Evolutionary conservation across 208 protist genomes (phyloP).

Genomic region (Tritrichomonas musculus): DNA sequence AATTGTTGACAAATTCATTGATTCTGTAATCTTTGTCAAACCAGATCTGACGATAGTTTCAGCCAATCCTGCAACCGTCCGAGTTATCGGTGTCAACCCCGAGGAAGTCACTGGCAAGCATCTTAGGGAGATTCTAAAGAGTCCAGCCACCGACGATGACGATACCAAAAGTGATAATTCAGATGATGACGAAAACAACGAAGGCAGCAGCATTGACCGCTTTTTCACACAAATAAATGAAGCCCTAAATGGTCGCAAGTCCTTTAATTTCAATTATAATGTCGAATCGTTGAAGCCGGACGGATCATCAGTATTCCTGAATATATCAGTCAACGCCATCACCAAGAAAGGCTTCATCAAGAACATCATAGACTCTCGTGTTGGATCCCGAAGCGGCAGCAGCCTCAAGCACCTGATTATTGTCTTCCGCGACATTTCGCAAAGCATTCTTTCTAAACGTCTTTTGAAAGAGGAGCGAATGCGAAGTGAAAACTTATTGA

Average conservation of each 20-base stretch:
- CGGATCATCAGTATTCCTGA: neutral
- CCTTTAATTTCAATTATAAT: neutral
- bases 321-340: neutral
- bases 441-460: neutral
- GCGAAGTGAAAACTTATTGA: neutral
- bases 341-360: neutral
- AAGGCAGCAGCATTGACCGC: neutral
- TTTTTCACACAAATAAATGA: neutral
- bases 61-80: neutral
- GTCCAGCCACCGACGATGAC: too few relatives aligned
- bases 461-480: neutral
- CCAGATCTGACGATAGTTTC: neutral
- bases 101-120: neutral
- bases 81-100: neutral
- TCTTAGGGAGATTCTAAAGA: neutral
- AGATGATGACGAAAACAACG: too few relatives aligned
- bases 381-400: neutral
- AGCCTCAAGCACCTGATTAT: neutral
- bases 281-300: neutral
- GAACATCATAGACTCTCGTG: neutral
- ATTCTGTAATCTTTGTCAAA: slow-evolving; percentile 7
- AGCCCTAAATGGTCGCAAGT: neutral
- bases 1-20: neutral
- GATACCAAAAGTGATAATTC: too few relatives aligned
- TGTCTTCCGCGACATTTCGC: neutral